Base-by-base conservation (phyloP, 2,329 filamentous ascomycete species). In the Tolypocladium paradoxum region DNA sequence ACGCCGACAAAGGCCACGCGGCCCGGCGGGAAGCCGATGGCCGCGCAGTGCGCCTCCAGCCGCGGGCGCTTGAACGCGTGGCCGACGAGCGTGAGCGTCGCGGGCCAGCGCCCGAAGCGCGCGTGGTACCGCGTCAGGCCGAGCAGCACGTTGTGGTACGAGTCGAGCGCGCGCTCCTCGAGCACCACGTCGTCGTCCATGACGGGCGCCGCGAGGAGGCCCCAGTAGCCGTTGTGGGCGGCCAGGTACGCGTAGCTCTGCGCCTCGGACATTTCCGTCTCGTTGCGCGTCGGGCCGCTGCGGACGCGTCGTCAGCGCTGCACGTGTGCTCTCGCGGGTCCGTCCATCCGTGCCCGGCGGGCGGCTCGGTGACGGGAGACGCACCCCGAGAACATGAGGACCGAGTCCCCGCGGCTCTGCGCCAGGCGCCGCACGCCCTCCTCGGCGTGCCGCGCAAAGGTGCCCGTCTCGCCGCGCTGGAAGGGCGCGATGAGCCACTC, bases 111-210 rank as follows among this genome's bases (percentile, higher is more conserved):
- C 7, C 65, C 60, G 1, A 70, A 69, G 12, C 59, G 61, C 37
- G 64, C 56, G 56, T 71, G 70, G 62, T 81, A 82, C 36, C 70
- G 64, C 18, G 74, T 60, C 3, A 95, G 73, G 14, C 85, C 86
- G 65, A 91, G 90, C 18, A 95, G 70, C 6, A 96, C 71, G 64
- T 96, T 96, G 64, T 90, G 85, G 63, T 89, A 92, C 2, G 87
- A 92, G 68, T 96, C 91, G 1, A 92, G 82, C 0, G 91, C 89
- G 52, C 79, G 76, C 9, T 84, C 78, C 64, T 96, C 90, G 2
- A 81, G 63, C 0, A 81, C 64, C 20, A 89, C 71, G 8, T 52
- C 55, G 22, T 54, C 18, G 1, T 24, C n/a, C 1, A 52, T 43
- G 2, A 56, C 46, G 3, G 48, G 47, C 16, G 57, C 47, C 2